Evolutionary conservation across 208 protist species (phyloP), one percentile per base, ranked within the genome.

Genomic region (Vickermania ingenoplastis): DNA sequence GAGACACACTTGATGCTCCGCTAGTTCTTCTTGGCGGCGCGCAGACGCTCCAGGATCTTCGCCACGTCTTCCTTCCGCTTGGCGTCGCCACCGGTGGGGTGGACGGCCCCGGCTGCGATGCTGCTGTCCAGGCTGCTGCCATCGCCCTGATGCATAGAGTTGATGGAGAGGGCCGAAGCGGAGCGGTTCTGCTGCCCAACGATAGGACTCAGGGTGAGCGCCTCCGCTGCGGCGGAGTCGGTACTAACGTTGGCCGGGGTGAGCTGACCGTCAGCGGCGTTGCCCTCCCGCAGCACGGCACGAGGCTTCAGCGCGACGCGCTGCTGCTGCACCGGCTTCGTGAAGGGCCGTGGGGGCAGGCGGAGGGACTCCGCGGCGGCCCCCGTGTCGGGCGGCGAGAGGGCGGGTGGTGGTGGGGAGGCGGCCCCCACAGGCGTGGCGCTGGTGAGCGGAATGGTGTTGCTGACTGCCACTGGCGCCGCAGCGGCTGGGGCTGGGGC

Each of bases 31-130:
- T 65, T 63, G 22, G n/a, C 14, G 4, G 22, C 51, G n/a, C 48
- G 31, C 14, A 65, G 50, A 22, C 50, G 17, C 50, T 65, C 31
- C 31, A 65, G 51, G 31, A 65, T 65, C 5, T 31, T 22, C 3
- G 60, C 48, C 2, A 65, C 60, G 23, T 65, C 31, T 41, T 65
- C 60, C 26, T 65, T 65, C 4, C 60, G 60, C 30, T 58, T 27
- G 29, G 48, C 41, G n/a, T 25, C 45, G n/a, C n/a, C 31, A 7
- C 4, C 7, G 58, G 58, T n/a, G n/a, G 36, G 36, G 28, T 29
- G 53, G 25, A 53, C 21, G 11, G 17, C 23, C n/a, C 58, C 27
- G 25, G 24, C 41, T 11, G 31, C 5, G 50, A 21, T 45, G 36
- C 36, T 45, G 36, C 17, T 45, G 17, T 45, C 36, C 36, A 45